A percentile compares a stretch with the other conserved stretches of the same genome.
phyloP scores from a whole-genome alignment of 805 yeast genomes.

The Kazachstania taianensis region DNA sequence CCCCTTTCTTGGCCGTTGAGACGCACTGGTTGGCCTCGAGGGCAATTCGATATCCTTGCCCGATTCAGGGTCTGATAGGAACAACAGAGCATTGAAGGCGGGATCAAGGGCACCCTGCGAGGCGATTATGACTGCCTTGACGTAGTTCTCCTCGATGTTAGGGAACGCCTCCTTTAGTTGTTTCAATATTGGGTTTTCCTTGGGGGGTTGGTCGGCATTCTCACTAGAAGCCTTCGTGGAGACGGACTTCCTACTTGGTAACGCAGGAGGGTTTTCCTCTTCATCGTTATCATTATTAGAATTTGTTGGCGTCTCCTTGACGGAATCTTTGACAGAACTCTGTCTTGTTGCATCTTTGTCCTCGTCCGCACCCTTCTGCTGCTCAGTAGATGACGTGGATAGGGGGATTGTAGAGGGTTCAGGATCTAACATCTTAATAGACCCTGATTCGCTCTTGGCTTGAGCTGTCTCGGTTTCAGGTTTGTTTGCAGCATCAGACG shows the following conservation, averaged over 20 bases:
- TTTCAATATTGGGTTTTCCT: constrained; percentile 26
- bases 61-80: constrained; percentile 60
- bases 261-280: constrained; percentile 15
- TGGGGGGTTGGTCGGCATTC: not conserved
- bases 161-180: constrained; percentile 86
- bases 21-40: constrained; percentile 17
- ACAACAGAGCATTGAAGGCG: constrained; percentile 81
- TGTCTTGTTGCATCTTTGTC: no score
- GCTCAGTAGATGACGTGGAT: no score
- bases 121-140: constrained; percentile 77
- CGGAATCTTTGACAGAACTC: no score
- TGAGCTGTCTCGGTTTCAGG: no score
- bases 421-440: constrained; percentile 5
- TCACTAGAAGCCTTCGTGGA: not conserved
- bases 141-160: constrained; percentile 52
- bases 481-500: constrained; percentile 1
- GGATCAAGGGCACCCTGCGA: constrained; percentile 70
- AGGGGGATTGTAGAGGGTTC: constrained; percentile 4
- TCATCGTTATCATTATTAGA: constrained; percentile 7
- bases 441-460: not conserved
- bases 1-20: constrained; percentile 22
- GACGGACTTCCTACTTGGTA: constrained; percentile 19
- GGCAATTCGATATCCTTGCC: constrained; percentile 42
- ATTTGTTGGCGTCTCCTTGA: no score
- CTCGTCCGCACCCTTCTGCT: no score